Evolutionary conservation across 1,139 yeast genomes (phyloP).

Genomic region (Fermentozyma sake): DNA sequence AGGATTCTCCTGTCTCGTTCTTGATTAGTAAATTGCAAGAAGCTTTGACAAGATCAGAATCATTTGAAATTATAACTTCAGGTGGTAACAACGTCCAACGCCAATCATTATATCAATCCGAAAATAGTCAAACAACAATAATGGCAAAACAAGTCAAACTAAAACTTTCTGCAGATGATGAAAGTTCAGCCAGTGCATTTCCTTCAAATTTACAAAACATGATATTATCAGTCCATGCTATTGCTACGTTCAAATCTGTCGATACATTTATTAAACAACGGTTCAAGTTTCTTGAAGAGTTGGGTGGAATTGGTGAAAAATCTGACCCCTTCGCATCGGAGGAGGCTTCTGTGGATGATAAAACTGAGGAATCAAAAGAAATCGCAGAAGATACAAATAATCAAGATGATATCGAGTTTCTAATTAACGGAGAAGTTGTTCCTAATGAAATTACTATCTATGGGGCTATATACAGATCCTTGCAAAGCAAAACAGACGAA

Average conservation of each 20-base stretch:
- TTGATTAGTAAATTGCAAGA: constrained; percentile 64
- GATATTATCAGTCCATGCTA: constrained; percentile 76
- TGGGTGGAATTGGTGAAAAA: constrained; percentile 9
- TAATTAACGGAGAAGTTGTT: constrained; percentile 54
- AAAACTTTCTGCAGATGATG: constrained; percentile 34
- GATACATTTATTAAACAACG: constrained; percentile 54
- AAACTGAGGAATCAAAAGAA: constrained; percentile 4
- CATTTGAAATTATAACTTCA: constrained; percentile 65
- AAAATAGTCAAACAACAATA: constrained; percentile 43
- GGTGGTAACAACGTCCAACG: constrained; percentile 23
- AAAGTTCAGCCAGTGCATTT: constrained; percentile 17
- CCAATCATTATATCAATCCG: background rate
- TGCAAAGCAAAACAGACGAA: constrained; percentile 37
- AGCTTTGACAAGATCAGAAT: constrained; percentile 68
- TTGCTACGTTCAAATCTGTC: constrained; percentile 76
- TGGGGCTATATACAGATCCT: constrained; percentile 66
- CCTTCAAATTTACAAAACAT: constrained; percentile 36
- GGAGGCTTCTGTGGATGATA: background rate
- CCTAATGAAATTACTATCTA: constrained; percentile 72
- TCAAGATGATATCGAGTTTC: constrained; percentile 49
- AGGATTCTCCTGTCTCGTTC: constrained; percentile 31
- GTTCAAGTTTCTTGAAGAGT: constrained; percentile 20
- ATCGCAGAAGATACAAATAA: constrained; percentile 4
- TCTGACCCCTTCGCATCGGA: constrained; percentile 10
- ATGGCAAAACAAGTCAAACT: constrained; percentile 73